Evolutionary conservation across 2,329 filamentous ascomycete species (phyloP).

Genomic region (Hypomyces rosellus): DNA sequence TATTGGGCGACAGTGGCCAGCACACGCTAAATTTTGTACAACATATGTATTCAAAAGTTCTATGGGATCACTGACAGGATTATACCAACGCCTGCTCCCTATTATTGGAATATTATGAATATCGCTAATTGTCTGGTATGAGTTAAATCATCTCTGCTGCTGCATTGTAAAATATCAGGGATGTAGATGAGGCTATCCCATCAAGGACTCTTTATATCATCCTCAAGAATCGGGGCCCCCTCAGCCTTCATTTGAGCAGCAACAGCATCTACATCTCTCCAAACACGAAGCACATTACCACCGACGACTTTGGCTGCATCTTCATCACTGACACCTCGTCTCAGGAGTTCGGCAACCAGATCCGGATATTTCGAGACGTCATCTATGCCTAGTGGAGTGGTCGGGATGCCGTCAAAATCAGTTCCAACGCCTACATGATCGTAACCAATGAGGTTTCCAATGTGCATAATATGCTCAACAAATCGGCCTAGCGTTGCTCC

Average conservation of each 20-base stretch:
- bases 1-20: not conserved
- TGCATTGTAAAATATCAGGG: no score
- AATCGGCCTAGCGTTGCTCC: slow-evolving; percentile 73
- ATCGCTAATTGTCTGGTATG: no score
- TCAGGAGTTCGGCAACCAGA: slow-evolving; percentile 68
- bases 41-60: slow-evolving; percentile 23
- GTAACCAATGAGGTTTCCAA: slow-evolving; percentile 77
- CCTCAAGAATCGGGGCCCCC: slow-evolving; percentile 48
- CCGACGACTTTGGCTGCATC: slow-evolving; percentile 73
- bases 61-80: not conserved
- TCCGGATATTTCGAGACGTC: slow-evolving; percentile 81
- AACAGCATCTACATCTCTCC: slow-evolving; percentile 70
- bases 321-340: slow-evolving; percentile 64
- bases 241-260: slow-evolving; percentile 57
- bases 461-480: slow-evolving; percentile 72
- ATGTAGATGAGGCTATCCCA: no score
- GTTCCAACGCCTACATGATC: slow-evolving; percentile 83
- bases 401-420: slow-evolving; percentile 75
- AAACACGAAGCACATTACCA: slow-evolving; percentile 76
- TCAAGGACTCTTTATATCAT: slow-evolving; percentile 29
- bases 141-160: no score
- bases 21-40: slow-evolving; percentile 17
- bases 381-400: slow-evolving; percentile 66
- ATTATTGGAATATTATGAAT: not conserved
- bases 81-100: not conserved